Evolutionary conservation across 495 filamentous ascomycete species (phyloP), one percentile per base, ranked within the genome.

Genomic region (Echria macrotheca): DNA sequence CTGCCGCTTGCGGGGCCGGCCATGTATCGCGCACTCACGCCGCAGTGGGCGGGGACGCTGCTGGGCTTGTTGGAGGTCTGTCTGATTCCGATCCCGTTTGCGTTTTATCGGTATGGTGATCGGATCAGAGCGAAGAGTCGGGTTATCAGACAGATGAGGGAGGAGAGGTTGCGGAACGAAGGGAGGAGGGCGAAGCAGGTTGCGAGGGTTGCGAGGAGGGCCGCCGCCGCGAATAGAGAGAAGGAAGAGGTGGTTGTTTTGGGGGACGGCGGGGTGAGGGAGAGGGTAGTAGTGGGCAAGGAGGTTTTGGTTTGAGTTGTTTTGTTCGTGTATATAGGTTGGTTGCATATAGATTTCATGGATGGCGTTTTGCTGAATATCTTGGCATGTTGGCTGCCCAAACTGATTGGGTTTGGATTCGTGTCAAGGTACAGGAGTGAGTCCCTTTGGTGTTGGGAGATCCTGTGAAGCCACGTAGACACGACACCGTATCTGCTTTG

Each of bases 31-130:
- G 50, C 40, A 19, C 61, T 94, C 15, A 81, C 81, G 0, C 78
- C 89, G 17, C 83, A 85, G 58, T 90, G 87, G 88, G 82, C 88
- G 0, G 86, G 84, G 0, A 91, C 85, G 0, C 58, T 90, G 11
- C 66, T 94, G 35, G 88, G 83, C 0, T 42, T 88, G 39, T 54
- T 91, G 8, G 85, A 91, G 59, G 74, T 83, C 8, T 60, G 70
- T 4, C 70, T 87, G 53, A 80, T 91, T 14, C 88, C 88, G 0
- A 91, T 94, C 53, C 88, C 88, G 0, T 75, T 89, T 43, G 67
- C 84, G 8, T 93, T 94, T 57, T 94, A 87, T 51, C 75, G 72
- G 29, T 90, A 85, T 56, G 87, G 88, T 0, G 72, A 79, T 17
- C 73, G 66, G 54, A 89, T 95, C 39, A 72, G 89, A 14, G 70